Evolutionary conservation across 75 land plant species (phyloP).

Genomic region (Pinus albicaulis): DNA sequence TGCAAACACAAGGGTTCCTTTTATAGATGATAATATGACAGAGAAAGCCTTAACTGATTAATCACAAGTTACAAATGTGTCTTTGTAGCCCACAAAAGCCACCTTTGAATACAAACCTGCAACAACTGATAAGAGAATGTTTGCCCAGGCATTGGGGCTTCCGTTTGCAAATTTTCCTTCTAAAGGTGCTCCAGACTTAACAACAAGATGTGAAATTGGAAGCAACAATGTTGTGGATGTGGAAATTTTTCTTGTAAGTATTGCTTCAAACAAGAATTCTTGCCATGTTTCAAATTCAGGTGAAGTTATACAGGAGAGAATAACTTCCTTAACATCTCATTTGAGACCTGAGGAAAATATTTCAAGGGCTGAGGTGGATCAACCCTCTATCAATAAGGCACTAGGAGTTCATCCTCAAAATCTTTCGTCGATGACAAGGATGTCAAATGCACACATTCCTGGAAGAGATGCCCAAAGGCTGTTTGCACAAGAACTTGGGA

Average conservation of each 20-base stretch:
- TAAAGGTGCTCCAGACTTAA: not conserved
- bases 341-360: not conserved
- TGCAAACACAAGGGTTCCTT: too few species aligned
- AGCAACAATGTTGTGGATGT: not conserved
- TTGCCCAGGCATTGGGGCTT: too few species aligned
- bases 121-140: conserved; percentile 77
- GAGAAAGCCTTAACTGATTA: not conserved
- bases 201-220: too few species aligned
- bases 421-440: too few species aligned
- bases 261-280: too few species aligned
- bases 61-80: too few species aligned
- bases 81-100: not conserved
- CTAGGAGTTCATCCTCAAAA: too few species aligned
- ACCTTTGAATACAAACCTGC: conserved; percentile 20
- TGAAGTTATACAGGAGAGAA: not conserved
- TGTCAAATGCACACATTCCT: not conserved
- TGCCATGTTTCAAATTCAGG: not conserved
- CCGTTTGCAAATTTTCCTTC: conserved; percentile 7
- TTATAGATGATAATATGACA: too few species aligned
- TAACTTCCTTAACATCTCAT: too few species aligned
- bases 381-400: too few species aligned
- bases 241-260: not conserved
- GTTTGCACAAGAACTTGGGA: conserved; percentile 12
- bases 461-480: conserved; percentile 3
- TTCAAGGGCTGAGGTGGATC: not conserved